Percentiles rank a stretch among this genome's conserved stretches.
Conservation (phyloP, 352 stramenopile species). For the Pythium guiyangense region DNA sequence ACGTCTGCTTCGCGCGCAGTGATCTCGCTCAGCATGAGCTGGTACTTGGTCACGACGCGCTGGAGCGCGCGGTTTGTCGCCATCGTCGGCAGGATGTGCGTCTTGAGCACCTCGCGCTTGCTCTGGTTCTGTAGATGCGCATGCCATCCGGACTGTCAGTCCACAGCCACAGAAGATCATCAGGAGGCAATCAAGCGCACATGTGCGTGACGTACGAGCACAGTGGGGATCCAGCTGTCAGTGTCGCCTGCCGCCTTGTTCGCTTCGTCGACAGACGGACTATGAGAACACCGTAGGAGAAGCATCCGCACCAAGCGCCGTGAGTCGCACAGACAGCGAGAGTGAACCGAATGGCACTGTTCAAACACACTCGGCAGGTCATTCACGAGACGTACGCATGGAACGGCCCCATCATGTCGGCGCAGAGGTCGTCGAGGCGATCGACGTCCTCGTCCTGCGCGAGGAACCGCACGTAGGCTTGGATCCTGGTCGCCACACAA, state of each 20-base stretch:
- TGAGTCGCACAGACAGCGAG: not conserved
- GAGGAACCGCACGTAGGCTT: slow-evolving; percentile 81
- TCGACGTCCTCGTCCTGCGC: slow-evolving; percentile 71
- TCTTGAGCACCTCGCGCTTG: slow-evolving; percentile 76
- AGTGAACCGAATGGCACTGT: not conserved
- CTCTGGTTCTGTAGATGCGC: slow-evolving; percentile 52
- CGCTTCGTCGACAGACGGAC: not conserved
- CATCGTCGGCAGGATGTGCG: slow-evolving; percentile 71
- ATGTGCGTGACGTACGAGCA: slow-evolving; percentile 46
- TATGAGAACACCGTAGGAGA: too few species aligned
- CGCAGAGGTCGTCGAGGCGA: slow-evolving; percentile 71
- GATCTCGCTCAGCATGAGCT: too few species aligned
- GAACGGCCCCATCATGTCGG: slow-evolving; percentile 75
- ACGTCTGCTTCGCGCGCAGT: slow-evolving; percentile 33
- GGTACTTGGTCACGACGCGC: slow-evolving; percentile 79
- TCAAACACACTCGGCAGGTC: too few species aligned
- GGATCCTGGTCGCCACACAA: slow-evolving; percentile 70
- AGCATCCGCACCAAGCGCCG: too few species aligned
- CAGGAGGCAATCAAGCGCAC: too few species aligned
- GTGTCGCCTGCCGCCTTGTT: not conserved
- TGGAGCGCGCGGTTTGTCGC: slow-evolving; percentile 76
- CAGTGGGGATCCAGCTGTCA: slow-evolving; percentile 28
- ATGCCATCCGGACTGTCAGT: too few species aligned
- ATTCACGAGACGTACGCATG: slow-evolving; percentile 49
- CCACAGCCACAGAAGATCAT: too few species aligned